phyloP scores from a whole-genome alignment of 192 early-diverging fungal genomes.

The Phlyctochytrium planicorne region DNA sequence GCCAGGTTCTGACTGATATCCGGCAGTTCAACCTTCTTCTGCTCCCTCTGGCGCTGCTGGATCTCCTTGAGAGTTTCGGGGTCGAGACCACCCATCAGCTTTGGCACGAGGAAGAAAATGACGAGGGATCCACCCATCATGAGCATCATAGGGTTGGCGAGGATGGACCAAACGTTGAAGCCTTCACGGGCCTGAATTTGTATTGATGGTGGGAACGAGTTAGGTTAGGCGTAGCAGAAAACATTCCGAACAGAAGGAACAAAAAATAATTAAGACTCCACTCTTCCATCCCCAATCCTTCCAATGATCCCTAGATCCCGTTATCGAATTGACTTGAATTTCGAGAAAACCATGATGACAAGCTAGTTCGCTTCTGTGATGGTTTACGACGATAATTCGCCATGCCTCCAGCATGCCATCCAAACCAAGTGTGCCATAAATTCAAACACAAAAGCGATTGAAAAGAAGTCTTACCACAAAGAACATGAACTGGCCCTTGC shows the following conservation, averaged over 20 bases:
- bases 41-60: conserved; percentile 29
- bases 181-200: conserved; percentile 46
- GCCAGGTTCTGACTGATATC: conserved; percentile 41
- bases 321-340: no score
- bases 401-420: no score
- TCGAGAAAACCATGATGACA: no score
- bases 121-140: conserved; percentile 62
- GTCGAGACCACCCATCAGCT: conserved; percentile 60
- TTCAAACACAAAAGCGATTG: not conserved
- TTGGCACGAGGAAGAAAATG: conserved; percentile 63
- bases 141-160: conserved; percentile 68
- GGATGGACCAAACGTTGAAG: conserved; percentile 58
- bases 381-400: no score
- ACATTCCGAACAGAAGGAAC: not conserved
- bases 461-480: conserved; percentile 24
- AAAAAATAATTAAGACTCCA: not conserved
- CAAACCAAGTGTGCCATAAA: not conserved
- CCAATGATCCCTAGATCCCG: no score
- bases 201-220: not conserved
- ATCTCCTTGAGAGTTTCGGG: conserved; percentile 52
- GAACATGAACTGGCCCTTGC: conserved; percentile 9
- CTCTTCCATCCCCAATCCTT: no score
- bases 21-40: conserved; percentile 37
- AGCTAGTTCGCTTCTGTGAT: no score
- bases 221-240: not conserved